Conservation (phyloP, 2,329 filamentous ascomycete species). For the Penicillium sclerotigenum region DNA sequence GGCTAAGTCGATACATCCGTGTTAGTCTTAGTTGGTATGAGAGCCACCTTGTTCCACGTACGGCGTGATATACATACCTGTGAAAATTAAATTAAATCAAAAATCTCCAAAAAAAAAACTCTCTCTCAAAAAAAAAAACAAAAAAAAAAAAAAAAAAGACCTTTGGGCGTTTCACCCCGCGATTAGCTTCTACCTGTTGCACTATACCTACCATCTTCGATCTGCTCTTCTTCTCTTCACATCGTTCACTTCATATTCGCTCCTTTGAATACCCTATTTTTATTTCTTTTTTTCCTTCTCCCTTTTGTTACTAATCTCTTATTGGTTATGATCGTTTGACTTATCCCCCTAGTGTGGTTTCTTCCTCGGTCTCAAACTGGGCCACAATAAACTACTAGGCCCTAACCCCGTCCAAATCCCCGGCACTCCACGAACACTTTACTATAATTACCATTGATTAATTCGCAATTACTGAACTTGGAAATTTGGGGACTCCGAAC, state of each 20-base stretch:
- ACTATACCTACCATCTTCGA: conserved; percentile 25
- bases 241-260: conserved; percentile 24
- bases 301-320: conserved; percentile 16
- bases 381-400: conserved; percentile 16
- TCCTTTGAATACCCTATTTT: conserved; percentile 23
- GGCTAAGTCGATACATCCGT: conserved; percentile 26
- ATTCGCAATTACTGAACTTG: conserved; percentile 13
- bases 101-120: conserved; percentile 5
- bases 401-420: conserved; percentile 4
- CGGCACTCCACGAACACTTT: conserved; percentile 18
- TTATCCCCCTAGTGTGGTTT: conserved; percentile 8
- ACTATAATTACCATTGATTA: conserved; percentile 26
- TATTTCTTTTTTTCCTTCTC: conserved; percentile 8
- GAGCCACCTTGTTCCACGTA: conserved; percentile 27
- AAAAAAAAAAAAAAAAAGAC: conserved; percentile 22
- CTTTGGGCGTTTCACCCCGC: conserved; percentile 37
- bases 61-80: conserved; percentile 16
- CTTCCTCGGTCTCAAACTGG: conserved; percentile 16
- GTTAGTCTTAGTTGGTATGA: conserved; percentile 25
- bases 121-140: not conserved
- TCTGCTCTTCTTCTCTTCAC: conserved; percentile 17
- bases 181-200: conserved; percentile 32
- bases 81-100: conserved; percentile 9
- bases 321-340: conserved; percentile 9
- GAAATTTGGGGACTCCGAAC: not conserved